Evolutionary conservation across 2,329 filamentous ascomycete genomes (phyloP), one percentile per base, ranked within the genome.

Genomic region (Coniella lustricola): DNA sequence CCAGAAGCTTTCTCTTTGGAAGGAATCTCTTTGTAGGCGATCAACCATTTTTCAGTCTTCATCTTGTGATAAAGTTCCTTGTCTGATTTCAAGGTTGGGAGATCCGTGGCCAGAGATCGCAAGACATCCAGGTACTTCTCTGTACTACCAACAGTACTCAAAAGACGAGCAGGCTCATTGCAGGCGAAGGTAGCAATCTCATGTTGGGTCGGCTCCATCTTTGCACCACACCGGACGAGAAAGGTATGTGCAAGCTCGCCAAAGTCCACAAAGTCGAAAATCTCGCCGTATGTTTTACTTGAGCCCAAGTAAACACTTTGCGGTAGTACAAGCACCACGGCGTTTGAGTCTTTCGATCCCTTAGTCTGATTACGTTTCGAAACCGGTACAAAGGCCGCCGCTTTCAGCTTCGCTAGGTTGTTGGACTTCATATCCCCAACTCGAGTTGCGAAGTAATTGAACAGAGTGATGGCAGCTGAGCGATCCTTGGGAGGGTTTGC

Each of bases 261-360:
- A 68, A 96, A 98, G 62, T 97, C 87, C 13, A 97, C 90, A 65
- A 96, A 98, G 62, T 97, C 90, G 56, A 98, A 95, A 29, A 98
- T 94, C 29, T 95, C 87, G 10, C 81, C 85, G 59, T 94, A 98
- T 7, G 73, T 75, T 2, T 69, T 64, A 5, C 76, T 81, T 22
- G 56, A 83, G 8, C 93, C 93, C 2, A 98, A 74, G 63, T 95
- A 98, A 54, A 85, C 90, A 35, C 82, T 74, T 39, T 76, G 77
- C 4, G 93, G 91, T 14, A 79, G 74, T 38, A 90, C 74, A 56
- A 81, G 75, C 56, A 73, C 69, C 39, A 78, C 57, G 40, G 60
- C 59, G 37, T 59, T 61, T 47, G 62, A 44, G 35, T 67, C 54
- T 50, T 74, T 78, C 50, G 75, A 2, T 7, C 9, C 14, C 74